These are phyloP conservation scores for Exutisphaerella laricina DNA, from an alignment of 2,329 filamentous ascomycete species.

Conservation along the genomic window DNA sequence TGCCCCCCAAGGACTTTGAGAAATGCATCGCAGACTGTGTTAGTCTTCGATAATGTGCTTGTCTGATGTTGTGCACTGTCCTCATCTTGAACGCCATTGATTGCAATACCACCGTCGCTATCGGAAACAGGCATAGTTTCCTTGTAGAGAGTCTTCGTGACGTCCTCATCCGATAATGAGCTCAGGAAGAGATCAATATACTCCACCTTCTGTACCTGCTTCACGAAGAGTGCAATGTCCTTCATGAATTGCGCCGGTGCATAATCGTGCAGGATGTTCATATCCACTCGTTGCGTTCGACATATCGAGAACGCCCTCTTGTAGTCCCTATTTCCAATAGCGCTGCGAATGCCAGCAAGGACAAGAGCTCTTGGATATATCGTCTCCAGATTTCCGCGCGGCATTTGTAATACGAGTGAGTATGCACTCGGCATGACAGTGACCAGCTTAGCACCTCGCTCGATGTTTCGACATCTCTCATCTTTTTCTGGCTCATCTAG, in stretches of 20 bases:
- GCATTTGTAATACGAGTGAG: conserved; percentile 86
- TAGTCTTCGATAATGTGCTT: conserved; percentile 60
- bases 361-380: conserved; percentile 92
- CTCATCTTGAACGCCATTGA: conserved; percentile 7
- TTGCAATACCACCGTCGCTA: conserved; percentile 15
- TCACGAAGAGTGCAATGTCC: conserved; percentile 69
- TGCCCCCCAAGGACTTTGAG: conserved; percentile 60
- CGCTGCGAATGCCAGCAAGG: conserved; percentile 75
- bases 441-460: conserved; percentile 79
- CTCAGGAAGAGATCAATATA: conserved; percentile 81
- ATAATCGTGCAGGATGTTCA: conserved; percentile 96
- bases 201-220: conserved; percentile 74
- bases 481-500: conserved; percentile 85
- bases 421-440: conserved; percentile 86
- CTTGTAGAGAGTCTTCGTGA: conserved; percentile 87
- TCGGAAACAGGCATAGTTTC: conserved; percentile 58
- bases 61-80: background rate
- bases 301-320: conserved; percentile 79
- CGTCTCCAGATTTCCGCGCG: conserved; percentile 89
- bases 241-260: conserved; percentile 78
- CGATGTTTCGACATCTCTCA: conserved; percentile 85
- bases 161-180: conserved; percentile 65
- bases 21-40: conserved; percentile 81
- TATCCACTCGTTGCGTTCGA: conserved; percentile 87
- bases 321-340: conserved; percentile 77